Conservation (phyloP, 371 early-diverging fungal genomes). For the Mortierella polycephala region DNA sequence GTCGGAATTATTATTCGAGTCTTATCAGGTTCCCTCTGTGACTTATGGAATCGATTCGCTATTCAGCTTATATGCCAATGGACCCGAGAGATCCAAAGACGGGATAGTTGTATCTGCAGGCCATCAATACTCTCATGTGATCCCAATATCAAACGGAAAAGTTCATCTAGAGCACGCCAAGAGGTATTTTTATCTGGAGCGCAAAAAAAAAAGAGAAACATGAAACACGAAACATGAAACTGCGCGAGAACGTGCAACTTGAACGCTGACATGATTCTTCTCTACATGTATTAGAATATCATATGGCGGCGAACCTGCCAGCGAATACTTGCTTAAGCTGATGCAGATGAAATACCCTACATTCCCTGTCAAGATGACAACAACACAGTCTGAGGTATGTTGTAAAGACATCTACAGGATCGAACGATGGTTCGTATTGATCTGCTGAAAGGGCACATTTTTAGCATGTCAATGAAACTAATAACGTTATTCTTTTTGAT, state of each 20-base stretch:
- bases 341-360: conserved; percentile 92
- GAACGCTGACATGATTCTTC: background rate
- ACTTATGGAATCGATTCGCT: conserved; percentile 88
- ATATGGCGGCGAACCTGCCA: conserved; percentile 77
- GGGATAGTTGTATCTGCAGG: conserved; percentile 83
- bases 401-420: background rate
- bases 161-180: conserved; percentile 69
- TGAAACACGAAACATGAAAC: background rate
- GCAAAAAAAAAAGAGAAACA: background rate
- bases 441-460: background rate
- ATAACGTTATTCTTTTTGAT: conserved; percentile 2
- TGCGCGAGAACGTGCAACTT: background rate
- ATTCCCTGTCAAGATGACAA: conserved; percentile 86
- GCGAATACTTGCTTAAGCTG: conserved; percentile 84
- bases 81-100: conserved; percentile 58
- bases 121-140: conserved; percentile 77
- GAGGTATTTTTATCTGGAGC: conserved; percentile 55
- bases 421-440: background rate
- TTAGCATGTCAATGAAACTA: background rate
- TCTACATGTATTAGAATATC: conserved; percentile 57
- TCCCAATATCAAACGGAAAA: conserved; percentile 76
- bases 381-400: conserved; percentile 74
- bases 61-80: conserved; percentile 84
- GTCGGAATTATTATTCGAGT: conserved; percentile 90
- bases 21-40: conserved; percentile 80